A percentile compares a stretch with the other conserved stretches of the same genome.
Conservation (phyloP, 1,139 yeast species). For the Hyphopichia wangnamkhiaoensis region DNA sequence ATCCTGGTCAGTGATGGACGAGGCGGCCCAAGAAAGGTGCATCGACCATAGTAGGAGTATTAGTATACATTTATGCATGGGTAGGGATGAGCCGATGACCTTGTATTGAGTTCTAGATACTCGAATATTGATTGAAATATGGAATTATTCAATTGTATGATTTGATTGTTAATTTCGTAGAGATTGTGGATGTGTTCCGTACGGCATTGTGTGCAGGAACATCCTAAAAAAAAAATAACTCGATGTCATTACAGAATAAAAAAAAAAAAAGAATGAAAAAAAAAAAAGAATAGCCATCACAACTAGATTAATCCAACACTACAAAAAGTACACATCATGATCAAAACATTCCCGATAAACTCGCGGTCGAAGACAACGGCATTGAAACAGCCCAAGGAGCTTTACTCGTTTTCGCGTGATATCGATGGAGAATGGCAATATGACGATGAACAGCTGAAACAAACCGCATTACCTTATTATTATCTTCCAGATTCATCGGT, state of each 20-base stretch:
- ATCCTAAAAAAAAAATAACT: neutral
- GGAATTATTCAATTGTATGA: too few relatives aligned
- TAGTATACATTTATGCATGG: neutral
- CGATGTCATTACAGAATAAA: neutral
- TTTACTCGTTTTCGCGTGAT: conserved; percentile 59
- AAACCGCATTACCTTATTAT: conserved; percentile 55
- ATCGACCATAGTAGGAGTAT: neutral
- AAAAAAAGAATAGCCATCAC: neutral
- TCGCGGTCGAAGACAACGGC: conserved; percentile 55
- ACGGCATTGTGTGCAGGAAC: too few relatives aligned
- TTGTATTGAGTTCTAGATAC: too few relatives aligned
- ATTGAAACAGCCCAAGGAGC: conserved; percentile 73
- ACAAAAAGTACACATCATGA: conserved; percentile 12
- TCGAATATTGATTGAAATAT: too few relatives aligned
- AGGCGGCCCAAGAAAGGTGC: neutral
- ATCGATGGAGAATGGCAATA: conserved; percentile 44
- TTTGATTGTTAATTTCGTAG: too few relatives aligned
- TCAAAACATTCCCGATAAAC: conserved; percentile 43
- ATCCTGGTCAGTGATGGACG: too few relatives aligned
- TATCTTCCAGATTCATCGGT: conserved; percentile 74
- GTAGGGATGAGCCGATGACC: neutral
- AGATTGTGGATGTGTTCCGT: too few relatives aligned
- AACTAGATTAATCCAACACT: neutral
- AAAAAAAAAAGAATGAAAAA: too few relatives aligned
- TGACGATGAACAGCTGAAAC: conserved; percentile 48